Evolutionary conservation across 2,329 filamentous ascomycete genomes (phyloP).

Genomic region (Cordyceps fumosorosea): DNA sequence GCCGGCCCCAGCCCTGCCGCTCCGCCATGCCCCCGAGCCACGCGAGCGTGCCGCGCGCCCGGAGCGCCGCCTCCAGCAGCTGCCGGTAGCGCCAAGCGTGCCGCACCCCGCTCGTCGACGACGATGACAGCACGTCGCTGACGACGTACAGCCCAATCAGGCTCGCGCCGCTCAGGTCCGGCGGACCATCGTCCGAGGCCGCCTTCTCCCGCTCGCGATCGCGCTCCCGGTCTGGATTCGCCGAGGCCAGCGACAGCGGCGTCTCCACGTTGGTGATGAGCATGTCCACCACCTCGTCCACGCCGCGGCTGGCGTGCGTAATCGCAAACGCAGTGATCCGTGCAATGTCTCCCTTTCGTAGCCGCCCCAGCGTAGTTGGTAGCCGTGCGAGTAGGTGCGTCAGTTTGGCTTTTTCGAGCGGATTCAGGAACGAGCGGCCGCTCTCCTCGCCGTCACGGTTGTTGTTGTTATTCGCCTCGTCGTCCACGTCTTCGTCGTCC

Average conservation of each 20-base stretch:
- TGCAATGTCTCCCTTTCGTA: constrained; percentile 80
- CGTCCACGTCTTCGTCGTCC: constrained; percentile 70
- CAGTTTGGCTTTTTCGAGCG: constrained; percentile 72
- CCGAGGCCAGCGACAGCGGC: constrained; percentile 67
- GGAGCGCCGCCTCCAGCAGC: constrained; percentile 68
- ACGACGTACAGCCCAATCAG: constrained; percentile 74
- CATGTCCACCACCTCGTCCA: constrained; percentile 86
- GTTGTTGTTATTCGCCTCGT: constrained; percentile 35
- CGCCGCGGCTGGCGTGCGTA: constrained; percentile 74
- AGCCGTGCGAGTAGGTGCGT: constrained; percentile 77
- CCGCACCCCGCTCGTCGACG: constrained; percentile 68
- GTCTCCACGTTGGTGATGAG: constrained; percentile 74
- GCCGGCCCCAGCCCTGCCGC: constrained; percentile 68
- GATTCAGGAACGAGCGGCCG: constrained; percentile 66
- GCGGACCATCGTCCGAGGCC: constrained; percentile 33
- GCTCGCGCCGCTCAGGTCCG: constrained; percentile 65
- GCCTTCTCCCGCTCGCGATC: constrained; percentile 30
- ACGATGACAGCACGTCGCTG: constrained; percentile 72
- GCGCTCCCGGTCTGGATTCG: constrained; percentile 52
- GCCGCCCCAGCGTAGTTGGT: constrained; percentile 64
- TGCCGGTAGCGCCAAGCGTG: constrained; percentile 84
- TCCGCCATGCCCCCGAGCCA: constrained; percentile 67
- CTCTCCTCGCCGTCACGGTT: constrained; percentile 37
- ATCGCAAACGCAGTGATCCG: constrained; percentile 84
- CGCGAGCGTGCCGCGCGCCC: constrained; percentile 64